Evolutionary conservation across 2,329 filamentous ascomycete genomes (phyloP).

Genomic region (Penicillium sp.): DNA sequence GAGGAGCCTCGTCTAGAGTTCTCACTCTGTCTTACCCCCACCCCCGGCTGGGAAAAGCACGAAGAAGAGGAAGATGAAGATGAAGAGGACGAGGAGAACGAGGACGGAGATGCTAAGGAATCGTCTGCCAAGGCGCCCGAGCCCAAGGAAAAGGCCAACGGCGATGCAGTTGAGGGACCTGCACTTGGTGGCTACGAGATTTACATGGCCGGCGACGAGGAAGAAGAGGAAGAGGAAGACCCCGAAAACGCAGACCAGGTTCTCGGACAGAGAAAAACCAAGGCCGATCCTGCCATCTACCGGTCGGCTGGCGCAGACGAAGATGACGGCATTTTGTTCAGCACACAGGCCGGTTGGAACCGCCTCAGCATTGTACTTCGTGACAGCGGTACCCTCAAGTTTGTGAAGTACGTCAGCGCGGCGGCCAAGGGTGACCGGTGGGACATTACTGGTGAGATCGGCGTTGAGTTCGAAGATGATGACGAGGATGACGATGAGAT

Average conservation of each 20-base stretch:
- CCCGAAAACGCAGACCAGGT: constrained; percentile 33
- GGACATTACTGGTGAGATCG: constrained; percentile 82
- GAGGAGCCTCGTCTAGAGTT: constrained; percentile 78
- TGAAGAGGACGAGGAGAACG: constrained; percentile 42
- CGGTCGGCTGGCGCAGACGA: constrained; percentile 66
- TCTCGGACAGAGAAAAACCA: constrained; percentile 35
- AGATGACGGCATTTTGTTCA: constrained; percentile 73
- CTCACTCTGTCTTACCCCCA: constrained; percentile 84
- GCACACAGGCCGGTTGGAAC: constrained; percentile 77
- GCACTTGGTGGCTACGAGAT: constrained; percentile 61
- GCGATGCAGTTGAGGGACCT: constrained; percentile 33
- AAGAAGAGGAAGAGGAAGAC: constrained; percentile 64
- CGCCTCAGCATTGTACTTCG: constrained; percentile 86
- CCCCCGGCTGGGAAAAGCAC: constrained; percentile 77
- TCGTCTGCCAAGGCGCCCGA: constrained; percentile 28
- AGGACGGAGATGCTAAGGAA: constrained; percentile 34
- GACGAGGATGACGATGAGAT: constrained; percentile 45
- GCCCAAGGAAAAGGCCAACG: constrained; percentile 35
- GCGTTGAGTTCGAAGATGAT: constrained; percentile 63
- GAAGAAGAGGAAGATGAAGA: constrained; percentile 57
- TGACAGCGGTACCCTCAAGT: constrained; percentile 82
- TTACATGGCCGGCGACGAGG: constrained; percentile 82
- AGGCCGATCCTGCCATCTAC: constrained; percentile 81
- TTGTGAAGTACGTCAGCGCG: constrained; percentile 92
- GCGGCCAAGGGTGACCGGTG: constrained; percentile 85